These are phyloP conservation scores for Corchorus olitorius DNA, from an alignment of 345 rosid genomes.

Conservation along the genomic window DNA sequence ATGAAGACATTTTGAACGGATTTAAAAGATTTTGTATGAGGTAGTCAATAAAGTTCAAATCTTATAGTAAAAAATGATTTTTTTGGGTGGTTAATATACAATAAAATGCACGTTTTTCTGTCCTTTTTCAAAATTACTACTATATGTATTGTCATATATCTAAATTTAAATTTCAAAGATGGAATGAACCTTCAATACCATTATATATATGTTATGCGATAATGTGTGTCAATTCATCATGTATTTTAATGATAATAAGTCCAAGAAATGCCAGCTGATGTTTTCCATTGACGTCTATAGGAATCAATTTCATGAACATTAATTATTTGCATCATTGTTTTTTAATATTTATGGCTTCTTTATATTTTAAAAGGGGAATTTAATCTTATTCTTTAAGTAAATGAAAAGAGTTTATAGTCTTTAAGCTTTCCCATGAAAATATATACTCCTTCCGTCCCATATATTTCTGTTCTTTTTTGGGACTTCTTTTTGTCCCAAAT, in stretches of 20 bases:
- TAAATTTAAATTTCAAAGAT: not conserved
- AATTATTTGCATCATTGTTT: not conserved
- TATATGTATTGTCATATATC: no score
- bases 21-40: not conserved
- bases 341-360: no score
- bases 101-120: not conserved
- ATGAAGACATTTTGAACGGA: constrained; percentile 1
- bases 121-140: no score
- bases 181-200: not conserved
- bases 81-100: not conserved
- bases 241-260: not conserved
- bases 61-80: no score
- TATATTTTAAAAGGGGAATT: not conserved
- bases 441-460: no score
- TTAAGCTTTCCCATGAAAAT: no score
- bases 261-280: not conserved
- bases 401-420: no score
- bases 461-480: no score
- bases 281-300: not conserved
- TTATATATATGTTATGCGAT: not conserved
- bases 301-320: not conserved
- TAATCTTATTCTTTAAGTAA: no score
- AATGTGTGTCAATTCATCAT: not conserved
- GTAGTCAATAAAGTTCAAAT: not conserved
- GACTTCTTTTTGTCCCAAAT: no score